Conservation (phyloP, 345 rosid species). For the Citrus inodora region DNA sequence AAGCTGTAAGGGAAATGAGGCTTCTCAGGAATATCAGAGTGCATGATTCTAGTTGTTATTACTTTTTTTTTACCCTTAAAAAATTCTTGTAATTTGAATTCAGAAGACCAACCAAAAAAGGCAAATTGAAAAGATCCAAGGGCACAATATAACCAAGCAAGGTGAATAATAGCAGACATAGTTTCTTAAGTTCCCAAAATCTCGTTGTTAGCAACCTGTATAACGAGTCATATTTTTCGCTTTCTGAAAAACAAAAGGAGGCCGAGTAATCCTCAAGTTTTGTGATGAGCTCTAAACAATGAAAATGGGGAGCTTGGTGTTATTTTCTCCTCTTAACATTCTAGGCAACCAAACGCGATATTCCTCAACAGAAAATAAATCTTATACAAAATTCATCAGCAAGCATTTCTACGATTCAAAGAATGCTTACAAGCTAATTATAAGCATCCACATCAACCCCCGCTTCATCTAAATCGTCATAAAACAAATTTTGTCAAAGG, state of each 20-base stretch:
- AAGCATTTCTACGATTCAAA: not conserved
- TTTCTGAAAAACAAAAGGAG: not conserved
- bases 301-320: not conserved
- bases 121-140: no score
- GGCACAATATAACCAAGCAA: not conserved
- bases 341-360: slow-evolving; percentile 1
- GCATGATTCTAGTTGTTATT: no score
- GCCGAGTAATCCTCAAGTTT: not conserved
- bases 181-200: not conserved
- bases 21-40: not conserved
- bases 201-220: not conserved
- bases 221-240: not conserved
- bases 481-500: not conserved
- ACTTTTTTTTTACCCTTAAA: no score
- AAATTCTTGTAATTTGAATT: no score
- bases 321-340: not conserved
- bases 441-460: not conserved
- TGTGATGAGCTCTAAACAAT: not conserved
- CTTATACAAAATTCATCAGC: not conserved
- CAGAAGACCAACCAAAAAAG: no score
- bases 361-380: not conserved
- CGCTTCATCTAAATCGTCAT: not conserved
- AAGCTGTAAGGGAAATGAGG: not conserved
- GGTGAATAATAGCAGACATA: not conserved
- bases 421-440: not conserved